Evolutionary conservation across 2,329 filamentous ascomycete species (phyloP), one percentile per base, ranked within the genome.

Genomic region (Talaromyces marneffei): DNA sequence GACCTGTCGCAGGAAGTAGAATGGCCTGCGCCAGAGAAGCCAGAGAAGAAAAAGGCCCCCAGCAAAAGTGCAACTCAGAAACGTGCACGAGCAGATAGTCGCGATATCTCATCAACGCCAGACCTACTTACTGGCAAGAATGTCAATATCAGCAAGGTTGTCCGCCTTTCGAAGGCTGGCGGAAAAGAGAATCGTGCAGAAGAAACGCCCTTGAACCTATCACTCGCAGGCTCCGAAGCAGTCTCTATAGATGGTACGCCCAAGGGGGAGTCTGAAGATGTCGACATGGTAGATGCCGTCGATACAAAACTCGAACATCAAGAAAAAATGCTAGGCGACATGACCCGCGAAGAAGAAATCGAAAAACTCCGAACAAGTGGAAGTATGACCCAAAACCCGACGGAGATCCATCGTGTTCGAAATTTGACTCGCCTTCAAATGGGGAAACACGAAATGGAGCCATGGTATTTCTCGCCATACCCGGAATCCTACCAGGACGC

Each of bases 401-500:
- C 93, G 12, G 95, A 99, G 72, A 92, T 99, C 64, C 93, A 93
- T 25, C 89, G 95, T 58, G 96, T 99, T 60, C 88, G 94, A 70
- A 99, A 99, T 72, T 87, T 99, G 66, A 91, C 90, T 59, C 92
- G 89, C 67, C 88, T 99, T 3, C 93, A 97, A 73, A 97, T 99
- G 81, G 95, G 94, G 48, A 87, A 88, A 68, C 89, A 87, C 72
- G 91, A 97, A 69, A 85, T 99, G 46, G 95, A 96, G 73, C 94
- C 94, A 0, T 99, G 94, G 94, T 99, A 99, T 75, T 99, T 99
- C 78, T 96, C 92, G 4, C 94, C 94, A 0, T 99, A 99, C 70
- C 94, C 94, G 0, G 89, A 95, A 71, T 82, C 87, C 2, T 97
- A 96, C 73, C 88, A 88, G 23, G 89, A 94, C 67, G 89, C 89